Percentiles rank a stretch among this genome's conserved stretches.
phyloP scores from a whole-genome alignment of 495 filamentous ascomycete species.

The Aspergillus biplanus region DNA sequence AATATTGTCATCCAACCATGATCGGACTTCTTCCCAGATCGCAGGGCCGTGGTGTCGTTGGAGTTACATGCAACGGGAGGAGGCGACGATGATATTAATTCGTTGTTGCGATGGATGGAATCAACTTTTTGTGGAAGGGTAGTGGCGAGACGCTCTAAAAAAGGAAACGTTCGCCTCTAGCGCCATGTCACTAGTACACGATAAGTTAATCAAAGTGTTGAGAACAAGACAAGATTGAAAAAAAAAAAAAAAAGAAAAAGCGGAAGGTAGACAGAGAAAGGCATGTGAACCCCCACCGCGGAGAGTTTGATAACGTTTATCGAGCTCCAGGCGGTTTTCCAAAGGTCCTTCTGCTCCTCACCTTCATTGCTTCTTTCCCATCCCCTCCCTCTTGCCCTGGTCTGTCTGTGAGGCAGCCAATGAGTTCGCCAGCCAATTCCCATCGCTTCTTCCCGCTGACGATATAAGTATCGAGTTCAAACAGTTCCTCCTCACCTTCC shows the following conservation, averaged over 20 bases:
- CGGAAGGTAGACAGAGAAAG: slow-evolving; percentile 2
- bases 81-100: too few relatives aligned
- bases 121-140: neutral
- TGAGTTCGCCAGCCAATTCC: slow-evolving; percentile 1
- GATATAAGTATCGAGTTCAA: slow-evolving; percentile 5
- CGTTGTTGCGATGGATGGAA: too few relatives aligned
- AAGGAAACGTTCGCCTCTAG: neutral
- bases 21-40: too few relatives aligned
- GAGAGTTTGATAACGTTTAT: slow-evolving; percentile 12
- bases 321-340: slow-evolving; percentile 3
- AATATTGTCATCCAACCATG: too few relatives aligned
- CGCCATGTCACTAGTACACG: slow-evolving; percentile 1
- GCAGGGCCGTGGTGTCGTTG: too few relatives aligned
- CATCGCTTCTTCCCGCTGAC: neutral
- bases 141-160: slow-evolving; percentile 3
- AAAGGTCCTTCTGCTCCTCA: neutral
- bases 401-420: slow-evolving; percentile 10
- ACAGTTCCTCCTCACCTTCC: neutral
- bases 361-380: slow-evolving; percentile 10
- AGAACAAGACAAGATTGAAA: neutral
- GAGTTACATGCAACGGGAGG: too few relatives aligned
- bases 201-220: neutral
- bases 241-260: slow-evolving; percentile 7
- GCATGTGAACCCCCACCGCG: slow-evolving; percentile 20
- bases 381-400: neutral